phyloP scores from a whole-genome alignment of 2,329 filamentous ascomycete genomes.

The Trichoderma asperellum region DNA sequence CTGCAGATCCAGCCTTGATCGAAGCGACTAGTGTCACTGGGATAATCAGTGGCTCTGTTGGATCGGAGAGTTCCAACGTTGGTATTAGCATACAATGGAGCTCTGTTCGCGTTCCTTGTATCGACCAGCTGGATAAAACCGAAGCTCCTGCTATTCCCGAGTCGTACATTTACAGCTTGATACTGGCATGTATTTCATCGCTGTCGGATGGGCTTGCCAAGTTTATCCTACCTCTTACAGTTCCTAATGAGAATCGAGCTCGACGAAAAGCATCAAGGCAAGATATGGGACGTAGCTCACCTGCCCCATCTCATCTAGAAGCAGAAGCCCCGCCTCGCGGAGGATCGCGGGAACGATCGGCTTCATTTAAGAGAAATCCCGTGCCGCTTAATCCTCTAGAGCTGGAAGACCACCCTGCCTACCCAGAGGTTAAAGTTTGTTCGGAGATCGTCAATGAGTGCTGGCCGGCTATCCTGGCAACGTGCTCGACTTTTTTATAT shows the following conservation, averaged over 20 bases:
- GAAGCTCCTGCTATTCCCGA: conserved; percentile 84
- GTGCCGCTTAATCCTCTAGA: conserved; percentile 83
- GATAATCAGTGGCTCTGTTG: conserved; percentile 76
- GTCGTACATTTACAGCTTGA: conserved; percentile 90
- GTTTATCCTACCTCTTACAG: conserved; percentile 88
- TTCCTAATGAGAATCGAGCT: conserved; percentile 68
- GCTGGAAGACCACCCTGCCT: conserved; percentile 72
- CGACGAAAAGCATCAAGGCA: conserved; percentile 54
- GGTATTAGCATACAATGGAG: conserved; percentile 95
- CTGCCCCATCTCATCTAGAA: conserved; percentile 45
- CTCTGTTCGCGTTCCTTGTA: conserved; percentile 79
- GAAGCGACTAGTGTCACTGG: conserved; percentile 87
- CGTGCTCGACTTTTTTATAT: conserved; percentile 93
- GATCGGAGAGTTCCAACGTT: conserved; percentile 67
- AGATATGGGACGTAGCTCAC: conserved; percentile 51
- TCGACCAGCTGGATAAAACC: conserved; percentile 92
- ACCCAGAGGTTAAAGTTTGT: conserved; percentile 73
- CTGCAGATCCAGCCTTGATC: conserved; percentile 81
- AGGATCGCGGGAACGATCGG: conserved; percentile 58
- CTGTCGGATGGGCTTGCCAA: conserved; percentile 92
- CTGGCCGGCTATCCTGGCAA: conserved; percentile 94
- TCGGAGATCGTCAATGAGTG: conserved; percentile 85
- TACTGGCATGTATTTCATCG: conserved; percentile 84
- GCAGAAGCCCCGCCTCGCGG: conserved; percentile 40
- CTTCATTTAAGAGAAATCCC: conserved; percentile 73